Evolutionary conservation across 345 rosid genomes (phyloP).

Genomic region (Heritiera littoralis): DNA sequence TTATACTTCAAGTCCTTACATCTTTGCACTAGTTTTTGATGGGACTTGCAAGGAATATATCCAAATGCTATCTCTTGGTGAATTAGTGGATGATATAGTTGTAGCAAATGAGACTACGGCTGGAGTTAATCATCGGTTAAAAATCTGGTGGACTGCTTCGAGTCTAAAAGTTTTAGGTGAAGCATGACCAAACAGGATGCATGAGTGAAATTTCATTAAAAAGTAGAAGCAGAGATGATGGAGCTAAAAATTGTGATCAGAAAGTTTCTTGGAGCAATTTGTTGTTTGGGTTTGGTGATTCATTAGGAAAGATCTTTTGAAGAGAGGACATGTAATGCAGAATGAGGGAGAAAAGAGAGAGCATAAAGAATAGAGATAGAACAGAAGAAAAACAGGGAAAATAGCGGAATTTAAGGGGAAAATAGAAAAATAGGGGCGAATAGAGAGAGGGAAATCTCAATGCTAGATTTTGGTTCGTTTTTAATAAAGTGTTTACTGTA

Average conservation of each 20-base stretch:
- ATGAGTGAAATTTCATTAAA: not conserved
- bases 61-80: not conserved
- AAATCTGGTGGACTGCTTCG: not conserved
- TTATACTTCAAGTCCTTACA: not conserved
- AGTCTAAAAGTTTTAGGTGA: not conserved
- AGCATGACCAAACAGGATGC: not conserved
- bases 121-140: not conserved
- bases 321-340: not conserved
- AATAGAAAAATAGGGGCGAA: not conserved
- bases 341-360: not conserved
- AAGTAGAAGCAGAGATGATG: not conserved
- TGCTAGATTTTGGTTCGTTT: not conserved
- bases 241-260: not conserved
- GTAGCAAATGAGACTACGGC: not conserved
- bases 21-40: slow-evolving; percentile 9
- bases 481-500: not conserved
- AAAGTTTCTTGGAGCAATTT: not conserved
- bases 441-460: not conserved
- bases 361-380: not conserved
- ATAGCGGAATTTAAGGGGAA: not conserved
- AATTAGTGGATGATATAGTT: not conserved
- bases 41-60: not conserved
- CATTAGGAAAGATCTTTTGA: not conserved
- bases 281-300: not conserved
- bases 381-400: not conserved